Base-by-base conservation (phyloP, 345 rosid genomes). In the Arabis hirsuta region DNA sequence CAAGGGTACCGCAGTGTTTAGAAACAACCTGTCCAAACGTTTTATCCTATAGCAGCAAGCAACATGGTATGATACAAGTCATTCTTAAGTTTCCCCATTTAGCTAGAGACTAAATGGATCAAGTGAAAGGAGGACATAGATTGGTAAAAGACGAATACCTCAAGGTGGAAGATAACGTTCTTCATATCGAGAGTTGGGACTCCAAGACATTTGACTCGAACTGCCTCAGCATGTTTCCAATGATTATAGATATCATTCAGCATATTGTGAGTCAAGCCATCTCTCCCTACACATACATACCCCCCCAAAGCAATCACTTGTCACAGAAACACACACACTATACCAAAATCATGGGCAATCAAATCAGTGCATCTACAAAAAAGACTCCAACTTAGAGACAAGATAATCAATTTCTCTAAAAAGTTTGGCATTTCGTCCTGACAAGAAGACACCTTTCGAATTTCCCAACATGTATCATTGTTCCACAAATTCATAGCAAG, bases 261-360 rank as follows among this genome's bases (percentile, higher is more conserved):
- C 99, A 95, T 95, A 67, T 90, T 95, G 77, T 95, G 97, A 50
- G 98, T 95, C 78, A 95, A 88, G 47, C 97, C 98, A 81, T 91
- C 98, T 83, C 99, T 78, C 69, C 98, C 98, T 90, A 73, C 55
- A 51, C 38, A 51, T 5, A 55, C 36, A 22, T 45, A 47, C 9
- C 9, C 3, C 61, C 39, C 44, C 53, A 39, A 36, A 71, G 57
- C 42, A 46, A 50, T 20, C 20, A 57, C 56, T 71, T 10, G 48
- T 19, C 59, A 16, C 11, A 57, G 29, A 67, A 42, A 36, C 10
- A 41, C 6, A 41, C 6, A 34, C 42, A 29, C 20, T 29, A 59
- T 34, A 36, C 41, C 41, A 36, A 9, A 36, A 36, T 8, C 41
- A 36, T 36, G 41, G 9, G 41, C 41, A 36, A 36, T 36, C 36